Evolutionary conservation across 1,139 yeast species (phyloP), one percentile per base, ranked within the genome.

Genomic region (Suhomyces maxii): DNA sequence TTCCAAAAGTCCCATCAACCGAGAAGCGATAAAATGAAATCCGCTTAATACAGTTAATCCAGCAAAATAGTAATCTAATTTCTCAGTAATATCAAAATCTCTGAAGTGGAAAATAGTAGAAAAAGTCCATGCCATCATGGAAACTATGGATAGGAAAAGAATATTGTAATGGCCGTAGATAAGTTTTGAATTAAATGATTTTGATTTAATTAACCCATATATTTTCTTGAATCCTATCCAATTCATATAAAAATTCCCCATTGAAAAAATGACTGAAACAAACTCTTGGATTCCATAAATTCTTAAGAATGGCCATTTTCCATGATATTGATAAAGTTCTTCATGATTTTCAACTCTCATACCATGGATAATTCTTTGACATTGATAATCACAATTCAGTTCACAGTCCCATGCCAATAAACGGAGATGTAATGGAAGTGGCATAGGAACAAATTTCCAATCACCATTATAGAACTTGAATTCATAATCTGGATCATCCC

Each of bases 241-340:
- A 62, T 91, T 95, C 2, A 96, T 95, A 13, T 82, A 55, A 47
- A 89, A 81, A 61, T 93, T 93, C 8, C 89, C 84, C 8, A 91
- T 53, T 10, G 96, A 87, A 64, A 93, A 93, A 1, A 89, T 30
- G 2, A 86, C 82, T n/a, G 96, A 85, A 12, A 84, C 86, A 0
- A 90, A 69, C 61, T 93, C 99, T 63, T 93, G 99, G 30, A 87
- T 72, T 0, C 96, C 96, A 14, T 75, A 67, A 1, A 86, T 60
- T 46, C 99, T 75, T 37, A 71, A 55, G 59, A 93, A 93, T 2
- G 98, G 98, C 99, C 99, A 93, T 67, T 93, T 93, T 0, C 99
- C 99, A 64, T 93, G 98, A 67, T 89, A 93, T 61, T 93, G 99
- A 40, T 77, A 77, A 2, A 89, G 69, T 46, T 81, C 83, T 45